Percentiles rank a stretch among this genome's conserved stretches.
phyloP scores from a whole-genome alignment of 352 stramenopile species.

The Pythium scleroteichum region DNA sequence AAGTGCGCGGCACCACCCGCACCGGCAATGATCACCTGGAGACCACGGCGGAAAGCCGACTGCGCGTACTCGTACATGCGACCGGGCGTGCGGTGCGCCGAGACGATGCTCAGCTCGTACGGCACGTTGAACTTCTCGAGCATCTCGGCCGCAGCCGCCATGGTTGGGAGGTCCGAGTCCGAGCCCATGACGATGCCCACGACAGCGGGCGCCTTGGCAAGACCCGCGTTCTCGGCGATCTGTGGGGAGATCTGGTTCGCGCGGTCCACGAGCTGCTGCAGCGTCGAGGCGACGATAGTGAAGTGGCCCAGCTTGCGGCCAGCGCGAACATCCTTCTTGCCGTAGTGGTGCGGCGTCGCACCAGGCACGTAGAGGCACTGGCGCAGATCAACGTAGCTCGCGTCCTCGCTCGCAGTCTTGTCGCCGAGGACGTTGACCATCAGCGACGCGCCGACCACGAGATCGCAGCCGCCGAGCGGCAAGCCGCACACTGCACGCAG shows the following conservation, averaged over 20 bases:
- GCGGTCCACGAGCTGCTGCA: slow-evolving; percentile 78
- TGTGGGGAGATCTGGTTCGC: slow-evolving; percentile 59
- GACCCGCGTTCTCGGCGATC: slow-evolving; percentile 40
- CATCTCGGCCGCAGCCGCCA: slow-evolving; percentile 95
- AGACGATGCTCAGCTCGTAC: slow-evolving; percentile 98
- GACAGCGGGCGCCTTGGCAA: slow-evolving; percentile 37
- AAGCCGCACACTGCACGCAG: slow-evolving; percentile 93
- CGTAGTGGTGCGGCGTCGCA: slow-evolving; percentile 96
- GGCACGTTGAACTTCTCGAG: slow-evolving; percentile 95
- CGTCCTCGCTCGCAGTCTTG: slow-evolving; percentile 61
- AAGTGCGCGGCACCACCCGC: slow-evolving; percentile 97
- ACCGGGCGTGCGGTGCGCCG: slow-evolving; percentile 96
- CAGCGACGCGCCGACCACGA: slow-evolving; percentile 88
- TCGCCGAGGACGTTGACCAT: slow-evolving; percentile 93
- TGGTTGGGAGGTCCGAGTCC: slow-evolving; percentile 97
- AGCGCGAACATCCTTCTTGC: slow-evolving; percentile 87
- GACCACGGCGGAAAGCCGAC: slow-evolving; percentile 81
- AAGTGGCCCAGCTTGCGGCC: slow-evolving; percentile 98
- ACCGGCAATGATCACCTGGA: slow-evolving; percentile 95
- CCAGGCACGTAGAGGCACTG: slow-evolving; percentile 71
- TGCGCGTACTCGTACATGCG: slow-evolving; percentile 97
- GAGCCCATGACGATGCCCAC: slow-evolving; percentile 92
- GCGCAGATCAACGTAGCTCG: slow-evolving; percentile 75
- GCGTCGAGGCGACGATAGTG: slow-evolving; percentile 91
- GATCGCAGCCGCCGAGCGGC: slow-evolving; percentile 91